phyloP scores from a whole-genome alignment of 2,329 filamentous ascomycete species.

The Aureobasidium lini region DNA sequence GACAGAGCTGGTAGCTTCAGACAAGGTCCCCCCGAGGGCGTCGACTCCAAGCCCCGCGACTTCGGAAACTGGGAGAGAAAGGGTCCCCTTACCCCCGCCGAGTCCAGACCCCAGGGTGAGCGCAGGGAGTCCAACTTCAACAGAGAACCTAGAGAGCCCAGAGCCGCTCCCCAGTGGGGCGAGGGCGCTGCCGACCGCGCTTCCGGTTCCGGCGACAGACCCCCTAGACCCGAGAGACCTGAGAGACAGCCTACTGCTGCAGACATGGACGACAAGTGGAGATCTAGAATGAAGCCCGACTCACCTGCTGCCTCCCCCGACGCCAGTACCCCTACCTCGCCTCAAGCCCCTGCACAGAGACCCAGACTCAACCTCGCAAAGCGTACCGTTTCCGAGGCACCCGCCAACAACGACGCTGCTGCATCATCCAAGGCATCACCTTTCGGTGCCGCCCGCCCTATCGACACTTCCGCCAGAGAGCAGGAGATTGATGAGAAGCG shows the following conservation, averaged over 20 bases:
- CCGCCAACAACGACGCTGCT: slow-evolving; percentile 27
- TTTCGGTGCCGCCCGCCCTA: slow-evolving; percentile 87
- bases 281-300: slow-evolving; percentile 84
- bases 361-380: slow-evolving; percentile 85
- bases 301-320: slow-evolving; percentile 59
- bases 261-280: slow-evolving; percentile 91
- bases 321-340: slow-evolving; percentile 67
- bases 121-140: slow-evolving; percentile 8
- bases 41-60: slow-evolving; percentile 69
- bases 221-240: slow-evolving; percentile 48
- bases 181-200: slow-evolving; percentile 49
- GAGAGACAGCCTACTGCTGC: slow-evolving; percentile 69
- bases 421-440: slow-evolving; percentile 77
- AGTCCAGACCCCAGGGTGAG: slow-evolving; percentile 8
- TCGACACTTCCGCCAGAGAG: slow-evolving; percentile 86
- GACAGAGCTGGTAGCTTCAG: slow-evolving; percentile 38
- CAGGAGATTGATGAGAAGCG: slow-evolving; percentile 86
- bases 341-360: slow-evolving; percentile 56
- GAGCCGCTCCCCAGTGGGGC: slow-evolving; percentile 64
- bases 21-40: slow-evolving; percentile 55
- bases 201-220: slow-evolving; percentile 65
- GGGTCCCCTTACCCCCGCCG: slow-evolving; percentile 72
- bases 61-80: slow-evolving; percentile 92
- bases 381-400: slow-evolving; percentile 76
- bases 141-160: slow-evolving; percentile 28